Evolutionary conservation across 176 grass and related monocot species (phyloP), one percentile per base, ranked within the genome.

Genomic region (Calamus simplicifolius): DNA sequence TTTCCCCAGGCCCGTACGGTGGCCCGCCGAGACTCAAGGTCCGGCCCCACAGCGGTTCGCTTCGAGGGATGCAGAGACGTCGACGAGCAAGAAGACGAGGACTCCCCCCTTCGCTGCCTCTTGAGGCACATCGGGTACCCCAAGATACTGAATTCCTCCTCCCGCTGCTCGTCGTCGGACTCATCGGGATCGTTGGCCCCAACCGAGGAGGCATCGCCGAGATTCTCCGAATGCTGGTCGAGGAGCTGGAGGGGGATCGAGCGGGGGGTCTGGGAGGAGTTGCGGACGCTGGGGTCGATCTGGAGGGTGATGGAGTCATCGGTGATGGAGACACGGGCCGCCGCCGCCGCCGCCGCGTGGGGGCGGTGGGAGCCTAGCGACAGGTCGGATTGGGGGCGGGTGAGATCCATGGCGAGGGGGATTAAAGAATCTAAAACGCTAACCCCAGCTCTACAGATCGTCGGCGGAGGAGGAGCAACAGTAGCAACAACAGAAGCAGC

Each of bases 91-190:
- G 80, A 82, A 4, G 93, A 80, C 27, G 84, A 88, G 4, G 75
- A 29, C 25, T 85, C 87, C 0, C 66, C 66, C 51, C 66, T 72
- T 35, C 84, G 88, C 21, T 80, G 84, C 48, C 84, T 81, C 81
- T 88, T 97, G 75, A 96, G 68, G 83, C 83, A 91, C 66, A 96
- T 77, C 19, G 87, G 48, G 72, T 96, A 85, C 5, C 93, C 87
- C 6, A 91, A 68, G 67, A 97, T 85, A 28, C 72, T 83, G 69
- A 89, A 76, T 69, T 77, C 73, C 51, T 83, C 80, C 72, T 83
- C 76, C 16, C 56, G 80, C 0, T 68, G 62, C 23, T 63, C 79
- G 16, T 82, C 82, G 10, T 85, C 82, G 28, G 72, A 51, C 68
- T 82, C 82, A 23, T 64, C 71, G 27, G 35, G 35, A 43, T 43